Conservation (phyloP, 225 moss, liverwort and hornwort genomes). For the Pseudisothecium myosuroides region DNA sequence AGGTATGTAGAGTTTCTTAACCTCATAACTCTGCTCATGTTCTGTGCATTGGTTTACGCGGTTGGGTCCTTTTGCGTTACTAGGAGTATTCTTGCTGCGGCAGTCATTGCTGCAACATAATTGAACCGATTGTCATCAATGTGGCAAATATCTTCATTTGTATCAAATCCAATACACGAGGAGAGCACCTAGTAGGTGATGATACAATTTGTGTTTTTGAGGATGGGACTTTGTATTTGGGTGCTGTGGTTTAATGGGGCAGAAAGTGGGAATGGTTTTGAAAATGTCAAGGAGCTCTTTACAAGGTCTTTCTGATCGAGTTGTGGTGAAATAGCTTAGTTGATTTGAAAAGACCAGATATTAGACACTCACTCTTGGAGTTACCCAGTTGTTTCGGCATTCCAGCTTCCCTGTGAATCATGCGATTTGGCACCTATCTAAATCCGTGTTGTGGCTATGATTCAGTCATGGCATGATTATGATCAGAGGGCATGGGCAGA, state of each 20-base stretch:
- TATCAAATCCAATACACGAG: not conserved
- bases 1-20: conserved; percentile 23
- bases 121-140: not conserved
- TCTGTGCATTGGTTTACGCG: not conserved
- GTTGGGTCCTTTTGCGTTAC: not conserved
- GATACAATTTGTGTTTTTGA: not conserved
- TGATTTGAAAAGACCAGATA: not conserved
- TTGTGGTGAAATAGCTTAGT: not conserved
- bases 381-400: not conserved
- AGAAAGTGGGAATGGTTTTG: not conserved
- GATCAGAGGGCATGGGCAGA: conserved; percentile 28
- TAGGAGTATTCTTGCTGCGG: not conserved
- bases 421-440: not conserved
- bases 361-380: not conserved
- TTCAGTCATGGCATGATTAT: conserved; percentile 80
- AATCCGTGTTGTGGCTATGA: not conserved
- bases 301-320: not conserved
- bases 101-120: not conserved
- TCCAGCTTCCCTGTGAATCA: not conserved
- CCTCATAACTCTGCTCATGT: not conserved
- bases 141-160: not conserved
- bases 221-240: not conserved
- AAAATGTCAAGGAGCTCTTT: not conserved
- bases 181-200: not conserved
- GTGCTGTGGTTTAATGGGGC: not conserved